Percentiles rank a stretch among this genome's conserved stretches.
These are phyloP conservation scores for Solanum hybrid DNA, from an alignment of 305 asterid species.

Conservation along the genomic window DNA sequence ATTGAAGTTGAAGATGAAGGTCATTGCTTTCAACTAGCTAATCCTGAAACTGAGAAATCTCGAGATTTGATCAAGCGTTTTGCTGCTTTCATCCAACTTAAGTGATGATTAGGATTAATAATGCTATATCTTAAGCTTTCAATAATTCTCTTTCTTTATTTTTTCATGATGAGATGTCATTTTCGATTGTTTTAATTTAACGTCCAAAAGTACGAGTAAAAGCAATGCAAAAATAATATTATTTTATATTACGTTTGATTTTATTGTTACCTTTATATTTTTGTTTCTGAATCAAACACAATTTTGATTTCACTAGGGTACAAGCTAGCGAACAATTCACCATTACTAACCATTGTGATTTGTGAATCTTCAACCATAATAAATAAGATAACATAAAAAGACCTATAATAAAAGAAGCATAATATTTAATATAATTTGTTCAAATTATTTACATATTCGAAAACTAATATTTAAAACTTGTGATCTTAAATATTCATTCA, in stretches of 20 bases:
- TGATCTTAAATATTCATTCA: no score
- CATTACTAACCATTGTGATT: neutral
- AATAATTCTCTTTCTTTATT: neutral
- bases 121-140: neutral
- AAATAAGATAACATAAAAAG: neutral
- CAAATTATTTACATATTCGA: neutral
- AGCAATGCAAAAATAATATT: neutral
- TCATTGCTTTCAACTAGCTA: conserved; percentile 20
- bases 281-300: no score
- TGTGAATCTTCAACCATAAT: neutral
- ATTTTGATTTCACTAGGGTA: no score
- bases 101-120: no score
- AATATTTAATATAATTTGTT: no score
- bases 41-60: conserved; percentile 10
- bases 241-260: neutral
- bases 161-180: neutral
- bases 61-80: neutral
- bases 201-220: neutral
- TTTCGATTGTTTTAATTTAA: neutral
- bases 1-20: conserved; percentile 18
- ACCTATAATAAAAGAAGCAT: neutral
- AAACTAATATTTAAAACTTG: no score
- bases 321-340: neutral
- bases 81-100: neutral
- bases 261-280: neutral